Evolutionary conservation across 1,284 basidiomycete genomes (phyloP), one percentile per base, ranked within the genome.

Genomic region (Heterobasidion irregulare): DNA sequence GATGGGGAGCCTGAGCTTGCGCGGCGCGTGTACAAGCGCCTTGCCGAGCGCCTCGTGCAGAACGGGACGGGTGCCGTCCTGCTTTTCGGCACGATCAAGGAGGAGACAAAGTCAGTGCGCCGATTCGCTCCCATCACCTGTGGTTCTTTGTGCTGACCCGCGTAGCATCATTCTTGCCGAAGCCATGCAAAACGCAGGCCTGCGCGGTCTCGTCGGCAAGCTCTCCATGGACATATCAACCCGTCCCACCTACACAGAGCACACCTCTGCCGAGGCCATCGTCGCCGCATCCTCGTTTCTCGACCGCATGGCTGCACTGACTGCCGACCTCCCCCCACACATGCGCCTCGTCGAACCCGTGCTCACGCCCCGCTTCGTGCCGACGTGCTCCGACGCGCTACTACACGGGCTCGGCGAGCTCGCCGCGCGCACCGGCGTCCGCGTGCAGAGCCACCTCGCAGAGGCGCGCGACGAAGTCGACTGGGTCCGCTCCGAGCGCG

Each of bases 171-270:
- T 92, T 19, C 80, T 94, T 0, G 89, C 89, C 2, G 71, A 80
- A 36, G 77, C 75, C 7, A 90, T 92, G 79, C 82, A 83, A 58
- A 63, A 70, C 0, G 78, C 79, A n/a, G 90, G 92, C 1, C 63
- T 94, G 16, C 75, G 92, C 43, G 88, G 81, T 0, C 89, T 88
- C 61, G 78, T 94, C 13, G 91, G 92, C 19, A 94, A 94, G 65
- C 72, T 94, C 12, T 90, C 88, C 0, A 92, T 92, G 90, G 89
- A 92, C 66, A 81, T 82, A 36, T 88, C 85, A 7, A 78, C 82
- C n/a, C 75, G 83, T 0, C 75, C 81, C 0, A 78, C 83, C 0
- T 94, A 94, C 66, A 72, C 79, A 47, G 92, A 94, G 64, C 46
- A 73, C 0, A 82, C 84, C 1, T 66, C 78, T 0, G 57, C 68